Base-by-base conservation (phyloP, 495 filamentous ascomycete genomes). In the Xylona heveae region DNA sequence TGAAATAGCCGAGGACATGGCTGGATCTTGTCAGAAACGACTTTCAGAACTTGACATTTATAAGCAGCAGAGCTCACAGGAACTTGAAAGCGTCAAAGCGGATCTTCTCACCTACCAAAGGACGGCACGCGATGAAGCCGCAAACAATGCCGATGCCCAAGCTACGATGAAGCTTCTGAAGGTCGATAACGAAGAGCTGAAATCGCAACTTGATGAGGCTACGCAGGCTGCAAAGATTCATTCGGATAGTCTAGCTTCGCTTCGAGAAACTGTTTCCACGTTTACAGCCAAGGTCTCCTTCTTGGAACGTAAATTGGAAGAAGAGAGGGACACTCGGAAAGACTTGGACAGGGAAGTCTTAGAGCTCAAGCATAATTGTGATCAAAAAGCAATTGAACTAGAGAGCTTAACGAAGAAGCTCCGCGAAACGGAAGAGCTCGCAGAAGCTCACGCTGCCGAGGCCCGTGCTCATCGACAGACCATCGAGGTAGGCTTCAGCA, bases 361-460 rank as follows among this genome's bases (percentile, higher is more conserved):
- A 24, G 76, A 80, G 39, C 62, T 99, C 14, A 73, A 74, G 43
- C 64, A 68, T 18, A 83, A 95, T 42, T 78, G 92, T 42, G 88
- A 95, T 44, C 71, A 81, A 39, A 69, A 71, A 20, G 74, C 69
- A 1, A 60, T 72, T 0, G 90, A 99, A 46, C 56, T 99, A 9
- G 83, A 82, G 25, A 66, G 63, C 15, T 59, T 67, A 0, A 76
- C 62, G 16, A 68, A 78, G 37, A 72, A 77, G 24, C 53, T 95
- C 22, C 66, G 68, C 19, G 83, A 94, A 50, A 70, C 81, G 7
- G 84, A 99, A 52, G 84, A 95, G 46, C 49, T 95, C 19, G 75
- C 78, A n/a, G 81, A 88, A 35, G 78, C 68, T 25, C 70, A 90
- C 47, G 76, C 83, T 9, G 72, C 69, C 37, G 90, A 99, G 51